phyloP scores from a whole-genome alignment of 768 basidiomycete species.

The Nidularia pulvinata region DNA sequence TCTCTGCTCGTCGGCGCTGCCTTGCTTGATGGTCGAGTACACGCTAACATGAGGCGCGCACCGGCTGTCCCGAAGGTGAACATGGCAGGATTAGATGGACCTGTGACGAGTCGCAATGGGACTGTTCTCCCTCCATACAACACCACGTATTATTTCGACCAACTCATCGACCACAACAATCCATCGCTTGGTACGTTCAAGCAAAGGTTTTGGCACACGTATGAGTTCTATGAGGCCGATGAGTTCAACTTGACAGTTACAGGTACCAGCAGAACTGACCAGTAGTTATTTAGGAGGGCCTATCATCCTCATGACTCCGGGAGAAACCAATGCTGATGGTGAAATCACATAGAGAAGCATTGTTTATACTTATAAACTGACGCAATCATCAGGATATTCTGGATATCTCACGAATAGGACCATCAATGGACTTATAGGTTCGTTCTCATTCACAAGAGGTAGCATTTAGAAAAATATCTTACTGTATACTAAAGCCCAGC shows the following conservation, averaged over 20 bases:
- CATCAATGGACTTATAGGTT: slow-evolving; percentile 58
- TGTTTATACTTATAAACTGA: slow-evolving; percentile 1
- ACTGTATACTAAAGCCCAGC: slow-evolving; percentile 40
- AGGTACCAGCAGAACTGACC: neutral
- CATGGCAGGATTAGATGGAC: slow-evolving; percentile 18
- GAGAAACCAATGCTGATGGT: slow-evolving; percentile 60
- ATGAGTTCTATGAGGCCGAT: slow-evolving; percentile 63
- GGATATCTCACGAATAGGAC: slow-evolving; percentile 66
- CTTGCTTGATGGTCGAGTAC: slow-evolving; percentile 35
- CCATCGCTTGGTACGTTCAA: slow-evolving; percentile 73
- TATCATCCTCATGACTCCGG: slow-evolving; percentile 65
- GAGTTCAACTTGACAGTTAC: slow-evolving; percentile 2
- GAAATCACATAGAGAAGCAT: neutral
- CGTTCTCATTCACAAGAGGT: neutral
- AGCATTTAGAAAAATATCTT: neutral
- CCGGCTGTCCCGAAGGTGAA: slow-evolving; percentile 32
- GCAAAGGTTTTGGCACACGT: slow-evolving; percentile 74
- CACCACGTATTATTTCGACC: slow-evolving; percentile 55
- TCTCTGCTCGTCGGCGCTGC: slow-evolving; percentile 16
- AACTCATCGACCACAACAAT: slow-evolving; percentile 52
- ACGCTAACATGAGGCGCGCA: slow-evolving; percentile 39
- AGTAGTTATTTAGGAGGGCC: slow-evolving; percentile 42
- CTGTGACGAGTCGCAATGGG: slow-evolving; percentile 42
- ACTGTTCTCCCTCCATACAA: slow-evolving; percentile 42
- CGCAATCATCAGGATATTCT: slow-evolving; percentile 28